Evolutionary conservation across 495 filamentous ascomycete species (phyloP).

Genomic region (Durotheca rogersii): DNA sequence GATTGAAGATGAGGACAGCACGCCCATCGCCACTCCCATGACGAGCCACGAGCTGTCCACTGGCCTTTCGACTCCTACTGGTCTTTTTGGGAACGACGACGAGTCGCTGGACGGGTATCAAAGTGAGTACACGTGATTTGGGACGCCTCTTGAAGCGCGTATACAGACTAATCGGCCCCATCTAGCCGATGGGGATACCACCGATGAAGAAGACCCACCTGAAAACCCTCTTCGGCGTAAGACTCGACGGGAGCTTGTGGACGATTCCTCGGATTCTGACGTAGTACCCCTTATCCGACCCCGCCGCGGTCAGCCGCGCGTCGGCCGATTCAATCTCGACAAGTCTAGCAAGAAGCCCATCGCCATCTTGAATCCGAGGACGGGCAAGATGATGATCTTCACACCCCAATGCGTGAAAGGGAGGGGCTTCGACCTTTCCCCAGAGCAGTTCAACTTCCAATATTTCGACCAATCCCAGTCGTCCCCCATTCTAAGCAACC

Average conservation of each 20-base stretch:
- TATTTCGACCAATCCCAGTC: conserved; percentile 54
- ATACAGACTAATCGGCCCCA: conserved; percentile 50
- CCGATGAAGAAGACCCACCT: conserved; percentile 72
- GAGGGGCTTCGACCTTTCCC: conserved; percentile 45
- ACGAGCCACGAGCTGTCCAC: conserved; percentile 54
- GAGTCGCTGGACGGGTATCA: conserved; percentile 72
- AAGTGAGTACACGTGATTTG: conserved; percentile 54
- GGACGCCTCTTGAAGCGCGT: no score
- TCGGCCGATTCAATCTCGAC: conserved; percentile 57
- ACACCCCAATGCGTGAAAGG: conserved; percentile 39
- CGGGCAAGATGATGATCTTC: conserved; percentile 71
- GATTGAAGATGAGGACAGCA: conserved; percentile 33
- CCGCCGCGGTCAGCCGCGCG: conserved; percentile 46
- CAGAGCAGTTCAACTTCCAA: conserved; percentile 47
- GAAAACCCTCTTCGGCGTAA: conserved; percentile 58
- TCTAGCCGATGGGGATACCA: conserved; percentile 81
- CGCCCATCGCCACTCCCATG: conserved; percentile 44
- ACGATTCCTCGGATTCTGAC: conserved; percentile 48
- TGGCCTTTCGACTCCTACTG: conserved; percentile 43
- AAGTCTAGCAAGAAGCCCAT: conserved; percentile 65
- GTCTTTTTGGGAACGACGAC: conserved; percentile 52
- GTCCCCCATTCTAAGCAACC: conserved; percentile 64
- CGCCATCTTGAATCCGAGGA: conserved; percentile 67
- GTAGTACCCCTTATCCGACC: conserved; percentile 40
- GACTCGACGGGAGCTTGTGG: conserved; percentile 40